These are phyloP conservation scores for Coelastrella sp. DNA, from an alignment of 139 green algal genomes.

Conservation along the genomic window DNA sequence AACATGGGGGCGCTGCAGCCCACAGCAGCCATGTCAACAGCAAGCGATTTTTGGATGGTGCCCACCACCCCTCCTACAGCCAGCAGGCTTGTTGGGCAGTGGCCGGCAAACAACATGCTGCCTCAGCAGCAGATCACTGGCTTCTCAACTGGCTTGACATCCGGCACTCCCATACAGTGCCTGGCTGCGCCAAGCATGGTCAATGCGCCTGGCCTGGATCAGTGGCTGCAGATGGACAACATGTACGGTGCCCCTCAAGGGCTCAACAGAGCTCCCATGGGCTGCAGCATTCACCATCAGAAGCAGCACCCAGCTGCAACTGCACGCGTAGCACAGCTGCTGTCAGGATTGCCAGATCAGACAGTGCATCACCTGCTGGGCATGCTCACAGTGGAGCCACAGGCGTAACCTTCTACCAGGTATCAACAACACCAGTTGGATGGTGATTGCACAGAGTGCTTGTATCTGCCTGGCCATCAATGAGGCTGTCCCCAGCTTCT, in stretches of 20 bases:
- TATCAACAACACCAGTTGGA: not conserved
- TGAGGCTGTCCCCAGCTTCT: too few species aligned
- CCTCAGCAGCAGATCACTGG: not conserved
- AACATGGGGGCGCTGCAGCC: not conserved
- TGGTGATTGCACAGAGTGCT: too few species aligned
- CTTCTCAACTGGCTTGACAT: not conserved
- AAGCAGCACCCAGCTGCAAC: constrained; percentile 1
- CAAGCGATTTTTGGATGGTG: not conserved
- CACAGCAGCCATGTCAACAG: not conserved
- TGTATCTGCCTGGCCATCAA: too few species aligned
- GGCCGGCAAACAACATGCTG: not conserved
- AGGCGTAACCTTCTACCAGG: not conserved
- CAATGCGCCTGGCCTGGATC: not conserved
- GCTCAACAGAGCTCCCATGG: not conserved
- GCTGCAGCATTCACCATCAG: constrained; percentile 16
- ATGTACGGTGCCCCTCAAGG: not conserved
- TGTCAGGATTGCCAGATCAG: constrained; percentile 7
- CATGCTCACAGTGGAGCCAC: constrained; percentile 18
- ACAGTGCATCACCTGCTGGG: constrained; percentile 30
- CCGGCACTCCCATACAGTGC: not conserved
- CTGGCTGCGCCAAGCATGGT: constrained; percentile 14
- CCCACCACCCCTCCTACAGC: not conserved
- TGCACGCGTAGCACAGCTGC: constrained; percentile 13
- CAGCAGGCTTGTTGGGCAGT: not conserved
- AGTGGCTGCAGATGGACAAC: constrained; percentile 18